phyloP scores from a whole-genome alignment of 2,329 filamentous ascomycete genomes.

The Alternaria gaisen region DNA sequence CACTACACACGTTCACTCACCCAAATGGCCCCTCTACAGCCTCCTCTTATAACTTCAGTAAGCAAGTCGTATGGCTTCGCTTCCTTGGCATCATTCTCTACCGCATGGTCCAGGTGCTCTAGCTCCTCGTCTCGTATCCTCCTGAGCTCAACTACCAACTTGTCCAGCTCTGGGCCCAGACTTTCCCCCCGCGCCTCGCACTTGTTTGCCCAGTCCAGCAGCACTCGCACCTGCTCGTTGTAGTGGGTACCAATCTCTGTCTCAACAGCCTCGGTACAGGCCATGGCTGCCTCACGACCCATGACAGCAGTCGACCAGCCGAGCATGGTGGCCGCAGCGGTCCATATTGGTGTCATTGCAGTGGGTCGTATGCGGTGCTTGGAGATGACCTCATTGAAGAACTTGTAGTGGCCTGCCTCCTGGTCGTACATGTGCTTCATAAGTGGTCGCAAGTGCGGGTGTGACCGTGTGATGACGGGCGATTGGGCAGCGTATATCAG shows the following conservation, averaged over 20 bases:
- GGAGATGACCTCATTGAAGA: slow-evolving; percentile 83
- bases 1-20: slow-evolving; percentile 71
- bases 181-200: slow-evolving; percentile 82
- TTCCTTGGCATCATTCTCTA: slow-evolving; percentile 90
- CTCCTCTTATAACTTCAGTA: slow-evolving; percentile 86
- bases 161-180: slow-evolving; percentile 77
- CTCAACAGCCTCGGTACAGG: slow-evolving; percentile 97
- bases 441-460: slow-evolving; percentile 86
- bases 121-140: slow-evolving; percentile 93
- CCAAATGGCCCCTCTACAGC: slow-evolving; percentile 93
- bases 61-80: slow-evolving; percentile 89
- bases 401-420: slow-evolving; percentile 84
- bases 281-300: slow-evolving; percentile 95
- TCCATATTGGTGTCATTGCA: slow-evolving; percentile 91
- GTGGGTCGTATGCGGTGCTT: slow-evolving; percentile 92
- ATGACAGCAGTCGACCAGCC: slow-evolving; percentile 91
- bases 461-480: slow-evolving; percentile 77
- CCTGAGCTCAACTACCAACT: slow-evolving; percentile 76
- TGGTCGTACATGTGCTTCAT: slow-evolving; percentile 99
- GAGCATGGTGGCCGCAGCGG: slow-evolving; percentile 77
- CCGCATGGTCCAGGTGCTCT: slow-evolving; percentile 94
- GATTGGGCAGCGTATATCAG: slow-evolving; percentile 93
- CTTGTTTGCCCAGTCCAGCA: slow-evolving; percentile 81
- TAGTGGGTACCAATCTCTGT: slow-evolving; percentile 98
- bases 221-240: slow-evolving; percentile 84